These are phyloP conservation scores for Coelastrella sp. DNA, from an alignment of 139 green algal genomes.

Conservation along the genomic window DNA sequence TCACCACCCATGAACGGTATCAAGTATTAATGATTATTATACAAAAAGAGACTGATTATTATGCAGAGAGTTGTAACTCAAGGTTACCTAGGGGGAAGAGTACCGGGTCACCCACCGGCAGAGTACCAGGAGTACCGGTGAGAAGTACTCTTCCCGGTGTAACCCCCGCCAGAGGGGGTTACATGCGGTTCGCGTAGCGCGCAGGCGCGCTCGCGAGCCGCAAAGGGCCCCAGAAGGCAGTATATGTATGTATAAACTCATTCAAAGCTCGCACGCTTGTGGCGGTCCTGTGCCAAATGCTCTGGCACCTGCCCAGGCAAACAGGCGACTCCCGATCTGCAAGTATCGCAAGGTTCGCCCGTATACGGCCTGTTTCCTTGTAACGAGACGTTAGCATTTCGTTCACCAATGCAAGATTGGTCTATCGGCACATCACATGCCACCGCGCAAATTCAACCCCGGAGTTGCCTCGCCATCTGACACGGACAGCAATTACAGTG, in stretches of 20 bases:
- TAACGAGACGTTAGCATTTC: neutral
- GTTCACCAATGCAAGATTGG: neutral
- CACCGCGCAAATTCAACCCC: neutral
- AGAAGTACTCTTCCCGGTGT: conserved; percentile 1
- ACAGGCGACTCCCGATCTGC: neutral
- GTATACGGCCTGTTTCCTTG: neutral
- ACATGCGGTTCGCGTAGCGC: neutral
- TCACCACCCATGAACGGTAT: no score
- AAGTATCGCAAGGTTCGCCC: neutral
- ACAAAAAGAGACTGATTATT: no score
- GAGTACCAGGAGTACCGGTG: neutral
- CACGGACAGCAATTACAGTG: neutral
- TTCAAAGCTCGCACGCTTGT: neutral
- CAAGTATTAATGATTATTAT: no score
- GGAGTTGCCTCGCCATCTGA: neutral
- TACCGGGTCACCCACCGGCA: neutral
- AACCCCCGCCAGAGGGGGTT: neutral
- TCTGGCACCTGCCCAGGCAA: neutral
- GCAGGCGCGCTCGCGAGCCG: neutral
- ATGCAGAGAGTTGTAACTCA: no score
- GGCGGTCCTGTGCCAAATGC: neutral
- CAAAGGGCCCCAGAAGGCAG: neutral
- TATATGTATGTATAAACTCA: neutral
- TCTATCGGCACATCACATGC: neutral
- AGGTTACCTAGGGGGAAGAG: neutral